Evolutionary conservation across 345 rosid genomes (phyloP), one percentile per base, ranked within the genome.

Genomic region (Brassica juncea): DNA sequence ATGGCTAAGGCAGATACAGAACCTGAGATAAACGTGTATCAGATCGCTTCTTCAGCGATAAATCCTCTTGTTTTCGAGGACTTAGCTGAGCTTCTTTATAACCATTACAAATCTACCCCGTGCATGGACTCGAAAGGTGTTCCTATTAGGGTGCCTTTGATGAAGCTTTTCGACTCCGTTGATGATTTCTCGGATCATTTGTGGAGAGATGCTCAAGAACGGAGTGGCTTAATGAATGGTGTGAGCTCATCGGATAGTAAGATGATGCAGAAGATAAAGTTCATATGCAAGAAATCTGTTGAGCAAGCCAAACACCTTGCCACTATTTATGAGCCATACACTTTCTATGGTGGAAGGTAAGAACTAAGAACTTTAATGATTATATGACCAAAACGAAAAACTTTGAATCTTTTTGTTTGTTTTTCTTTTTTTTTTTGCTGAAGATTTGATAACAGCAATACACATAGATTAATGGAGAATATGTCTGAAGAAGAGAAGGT

Each of bases 261-360:
- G 71, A 75, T 90, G 71, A 71, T 90, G 3, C 86, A 80, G 68
- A 91, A 86, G 65, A 83, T 88, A 2, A 89, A 92, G 70, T 68
- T 81, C 11, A 82, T 95, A 3, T 87, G 97, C 84, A 86, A 83
- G 72, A 92, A 90, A 77, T 87, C 92, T 4, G 85, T 92, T 52
- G 97, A 94, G 59, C 99, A 91, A 77, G 95, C 93, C 0, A 90
- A 91, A 89, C 82, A 91, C 69, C 70, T 91, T 82, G 97, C 97
- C 4, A 84, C 83, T 74, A 86, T 91, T 52, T 94, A 94, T 19
- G 90, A 89, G 82, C 99, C 97, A n/a, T 95, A 92, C 82, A 83
- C 98, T 64, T 93, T 93, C 71, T 91, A 95, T 74, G 85, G 88
- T 28, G 98, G 99, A 85, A 89, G 97, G 97, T 92, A 63, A 83